Evolutionary conservation across 148 eudicot genomes (phyloP).

Genomic region (Polygonum aviculare): DNA sequence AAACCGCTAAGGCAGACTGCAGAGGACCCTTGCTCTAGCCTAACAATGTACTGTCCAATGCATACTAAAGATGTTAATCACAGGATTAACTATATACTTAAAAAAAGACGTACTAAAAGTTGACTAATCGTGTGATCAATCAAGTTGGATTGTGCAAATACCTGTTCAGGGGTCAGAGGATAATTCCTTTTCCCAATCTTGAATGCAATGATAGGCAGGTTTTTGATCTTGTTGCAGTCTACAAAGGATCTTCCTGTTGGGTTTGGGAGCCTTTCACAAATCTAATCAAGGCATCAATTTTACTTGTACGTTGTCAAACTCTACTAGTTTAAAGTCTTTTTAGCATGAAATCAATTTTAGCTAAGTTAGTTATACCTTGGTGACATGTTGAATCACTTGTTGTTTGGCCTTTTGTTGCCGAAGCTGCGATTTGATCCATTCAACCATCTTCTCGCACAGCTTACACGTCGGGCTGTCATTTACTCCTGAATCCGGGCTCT

Average conservation of each 20-base stretch:
- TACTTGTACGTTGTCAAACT: not conserved
- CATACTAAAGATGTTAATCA: not conserved
- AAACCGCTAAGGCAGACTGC: slow-evolving; percentile 35
- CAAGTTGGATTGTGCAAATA: not conserved
- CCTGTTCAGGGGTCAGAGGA: not conserved
- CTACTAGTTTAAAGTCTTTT: not conserved
- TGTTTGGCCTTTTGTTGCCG: slow-evolving; percentile 60
- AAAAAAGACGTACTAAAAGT: no score
- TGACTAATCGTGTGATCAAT: not conserved
- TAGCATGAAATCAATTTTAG: not conserved
- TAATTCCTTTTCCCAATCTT: not conserved
- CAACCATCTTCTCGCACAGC: slow-evolving; percentile 79
- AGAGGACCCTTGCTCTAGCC: slow-evolving; percentile 15
- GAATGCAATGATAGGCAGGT: not conserved
- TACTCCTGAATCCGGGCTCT: not conserved
- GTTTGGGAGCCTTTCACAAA: slow-evolving; percentile 1
- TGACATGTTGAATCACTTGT: slow-evolving; percentile 42
- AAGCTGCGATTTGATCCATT: slow-evolving; percentile 76
- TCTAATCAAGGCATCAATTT: not conserved
- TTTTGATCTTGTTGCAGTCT: not conserved
- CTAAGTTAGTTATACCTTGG: not conserved
- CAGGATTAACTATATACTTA: not conserved
- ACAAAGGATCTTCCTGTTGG: not conserved
- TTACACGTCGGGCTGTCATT: slow-evolving; percentile 20
- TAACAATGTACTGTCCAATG: slow-evolving; percentile 27